phyloP scores from a whole-genome alignment of 768 basidiomycete species.

The Phlegmacium glaucopus region DNA sequence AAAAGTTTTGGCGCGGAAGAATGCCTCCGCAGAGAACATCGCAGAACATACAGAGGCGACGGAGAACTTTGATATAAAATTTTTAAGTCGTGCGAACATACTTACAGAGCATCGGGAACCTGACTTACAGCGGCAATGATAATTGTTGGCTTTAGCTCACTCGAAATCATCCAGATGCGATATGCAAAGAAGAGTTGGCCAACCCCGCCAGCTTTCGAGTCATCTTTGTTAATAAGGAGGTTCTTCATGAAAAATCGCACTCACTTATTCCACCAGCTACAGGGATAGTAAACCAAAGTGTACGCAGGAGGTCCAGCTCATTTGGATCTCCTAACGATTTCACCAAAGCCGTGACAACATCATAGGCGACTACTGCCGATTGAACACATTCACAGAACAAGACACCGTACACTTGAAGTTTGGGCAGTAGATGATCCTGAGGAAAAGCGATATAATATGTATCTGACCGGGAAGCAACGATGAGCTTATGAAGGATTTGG shows the following conservation, averaged over 20 bases:
- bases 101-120: not conserved
- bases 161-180: conserved; percentile 24
- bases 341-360: conserved; percentile 19
- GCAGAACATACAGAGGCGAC: conserved; percentile 18
- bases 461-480: conserved; percentile 12
- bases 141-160: conserved; percentile 11
- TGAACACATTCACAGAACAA: conserved; percentile 22
- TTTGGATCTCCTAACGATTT: conserved; percentile 11
- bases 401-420: conserved; percentile 23
- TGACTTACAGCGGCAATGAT: conserved; percentile 19
- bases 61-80: conserved; percentile 11
- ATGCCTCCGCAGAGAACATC: conserved; percentile 18
- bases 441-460: conserved; percentile 29
- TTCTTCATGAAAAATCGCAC: not conserved
- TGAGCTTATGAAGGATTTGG: not conserved
- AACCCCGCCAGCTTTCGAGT: conserved; percentile 24
- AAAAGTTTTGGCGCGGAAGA: conserved; percentile 18
- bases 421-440: conserved; percentile 19
- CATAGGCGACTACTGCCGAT: conserved; percentile 20
- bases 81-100: not conserved
- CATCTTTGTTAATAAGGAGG: not conserved
- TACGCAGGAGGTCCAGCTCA: conserved; percentile 15
- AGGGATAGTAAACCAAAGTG: conserved; percentile 25
- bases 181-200: conserved; percentile 30
- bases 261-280: conserved; percentile 26